A percentile compares a stretch with the other conserved stretches of the same genome.
phyloP scores from a whole-genome alignment of 2,329 filamentous ascomycete genomes.

The Calonectria leucothoes region DNA sequence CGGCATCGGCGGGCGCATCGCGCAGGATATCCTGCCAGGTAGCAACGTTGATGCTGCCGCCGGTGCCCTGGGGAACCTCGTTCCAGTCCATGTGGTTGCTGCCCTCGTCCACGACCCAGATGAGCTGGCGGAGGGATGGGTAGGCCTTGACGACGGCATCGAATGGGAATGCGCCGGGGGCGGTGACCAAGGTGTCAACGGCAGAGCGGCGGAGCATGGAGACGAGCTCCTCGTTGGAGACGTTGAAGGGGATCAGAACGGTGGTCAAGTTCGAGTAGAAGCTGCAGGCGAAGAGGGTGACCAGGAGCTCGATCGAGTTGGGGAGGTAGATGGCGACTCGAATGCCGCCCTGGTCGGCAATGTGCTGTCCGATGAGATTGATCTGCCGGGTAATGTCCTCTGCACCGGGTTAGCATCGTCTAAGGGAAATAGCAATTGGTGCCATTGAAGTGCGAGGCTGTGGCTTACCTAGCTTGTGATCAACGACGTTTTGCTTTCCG shows the following conservation, averaged over 20 bases:
- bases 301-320: slow-evolving; percentile 90
- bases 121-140: slow-evolving; percentile 77
- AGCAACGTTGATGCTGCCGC: slow-evolving; percentile 80
- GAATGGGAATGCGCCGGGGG: slow-evolving; percentile 88
- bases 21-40: slow-evolving; percentile 93
- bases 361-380: slow-evolving; percentile 83
- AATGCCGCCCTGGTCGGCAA: slow-evolving; percentile 77
- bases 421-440: not conserved
- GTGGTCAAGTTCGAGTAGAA: slow-evolving; percentile 86
- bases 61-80: slow-evolving; percentile 82
- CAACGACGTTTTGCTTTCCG: slow-evolving; percentile 78
- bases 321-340: slow-evolving; percentile 91
- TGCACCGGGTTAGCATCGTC: slow-evolving; percentile 37
- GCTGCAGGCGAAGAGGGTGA: slow-evolving; percentile 85
- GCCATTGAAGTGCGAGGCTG: not conserved
- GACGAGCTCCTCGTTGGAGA: slow-evolving; percentile 75
- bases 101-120: slow-evolving; percentile 94
- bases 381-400: slow-evolving; percentile 86
- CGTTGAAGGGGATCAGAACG: slow-evolving; percentile 87
- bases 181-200: slow-evolving; percentile 85
- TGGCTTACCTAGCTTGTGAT: slow-evolving; percentile 72
- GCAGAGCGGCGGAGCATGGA: slow-evolving; percentile 78
- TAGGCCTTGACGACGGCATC: slow-evolving; percentile 77
- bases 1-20: slow-evolving; percentile 70
- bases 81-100: slow-evolving; percentile 97